Conservation (phyloP, 306 rosid genomes). For the Clitoria ternatea region DNA sequence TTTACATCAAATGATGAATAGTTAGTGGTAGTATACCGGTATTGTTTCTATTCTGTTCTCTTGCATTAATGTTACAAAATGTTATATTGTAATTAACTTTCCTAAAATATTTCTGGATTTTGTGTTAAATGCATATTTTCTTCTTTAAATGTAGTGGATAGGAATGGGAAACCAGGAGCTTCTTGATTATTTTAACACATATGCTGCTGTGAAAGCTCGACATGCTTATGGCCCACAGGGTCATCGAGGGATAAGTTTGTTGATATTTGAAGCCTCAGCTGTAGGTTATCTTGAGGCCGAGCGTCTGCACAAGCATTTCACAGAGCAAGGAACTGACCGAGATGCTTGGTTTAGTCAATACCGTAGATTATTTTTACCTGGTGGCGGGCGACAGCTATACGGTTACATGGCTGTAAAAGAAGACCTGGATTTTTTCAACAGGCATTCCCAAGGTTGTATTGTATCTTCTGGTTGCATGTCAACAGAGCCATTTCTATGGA, state of each 20-base stretch:
- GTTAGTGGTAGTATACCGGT: neutral
- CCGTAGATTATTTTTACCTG: conserved; percentile 34
- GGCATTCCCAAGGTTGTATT: conserved; percentile 50
- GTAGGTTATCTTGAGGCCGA: conserved; percentile 72
- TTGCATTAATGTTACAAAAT: neutral
- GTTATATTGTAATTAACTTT: neutral
- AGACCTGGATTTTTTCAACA: conserved; percentile 55
- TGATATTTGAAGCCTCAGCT: conserved; percentile 77
- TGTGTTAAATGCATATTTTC: neutral
- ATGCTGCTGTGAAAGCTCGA: conserved; percentile 51
- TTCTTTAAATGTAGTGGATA: conserved; percentile 39
- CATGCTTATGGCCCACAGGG: conserved; percentile 86
- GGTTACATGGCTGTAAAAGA: conserved; percentile 69
- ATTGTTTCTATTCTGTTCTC: neutral
- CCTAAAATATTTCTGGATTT: neutral
- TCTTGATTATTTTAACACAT: conserved; percentile 48
- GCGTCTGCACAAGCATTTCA: conserved; percentile 59
- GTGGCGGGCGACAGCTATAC: conserved; percentile 66
- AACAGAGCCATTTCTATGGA: neutral
- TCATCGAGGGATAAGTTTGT: conserved; percentile 71
- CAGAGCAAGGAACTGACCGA: conserved; percentile 53
- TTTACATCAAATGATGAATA: neutral
- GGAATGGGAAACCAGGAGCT: conserved; percentile 86
- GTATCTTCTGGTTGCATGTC: neutral
- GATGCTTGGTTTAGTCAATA: conserved; percentile 48